These are phyloP conservation scores for Fusarium camptoceras DNA, from an alignment of 2,329 filamentous ascomycete genomes.

Conservation along the genomic window DNA sequence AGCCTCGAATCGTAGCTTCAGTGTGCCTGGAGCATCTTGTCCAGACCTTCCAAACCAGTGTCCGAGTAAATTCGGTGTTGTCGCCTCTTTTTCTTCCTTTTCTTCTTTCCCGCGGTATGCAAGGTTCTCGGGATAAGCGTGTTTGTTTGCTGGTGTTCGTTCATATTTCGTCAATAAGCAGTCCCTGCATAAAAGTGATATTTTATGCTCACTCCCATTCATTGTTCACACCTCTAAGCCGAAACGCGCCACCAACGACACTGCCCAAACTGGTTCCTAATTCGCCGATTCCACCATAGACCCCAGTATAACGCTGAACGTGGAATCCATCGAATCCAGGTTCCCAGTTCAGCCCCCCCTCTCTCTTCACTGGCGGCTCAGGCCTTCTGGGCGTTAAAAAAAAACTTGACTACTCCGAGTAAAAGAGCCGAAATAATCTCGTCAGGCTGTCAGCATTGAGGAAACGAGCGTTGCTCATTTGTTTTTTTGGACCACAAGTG, in stretches of 20 bases:
- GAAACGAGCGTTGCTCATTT: not conserved
- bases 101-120: not conserved
- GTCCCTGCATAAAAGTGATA: constrained; percentile 25
- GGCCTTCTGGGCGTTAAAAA: not conserved
- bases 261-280: not conserved
- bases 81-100: not conserved
- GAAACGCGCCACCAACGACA: constrained; percentile 37
- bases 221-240: constrained; percentile 3
- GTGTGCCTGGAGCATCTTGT: constrained; percentile 6
- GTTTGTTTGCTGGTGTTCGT: not conserved
- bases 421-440: not conserved
- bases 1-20: constrained; percentile 14
- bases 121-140: not conserved
- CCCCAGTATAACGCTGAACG: constrained; percentile 11
- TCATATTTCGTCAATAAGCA: not conserved
- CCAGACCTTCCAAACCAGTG: not conserved
- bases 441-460: not conserved
- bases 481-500: not conserved
- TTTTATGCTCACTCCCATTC: constrained; percentile 25
- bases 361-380: constrained; percentile 1
- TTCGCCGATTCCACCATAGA: constrained; percentile 27
- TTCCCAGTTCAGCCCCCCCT: constrained; percentile 16
- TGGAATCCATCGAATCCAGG: constrained; percentile 23
- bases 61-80: not conserved
- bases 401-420: not conserved